Percentiles rank a stretch among this genome's conserved stretches.
These are phyloP conservation scores for Cutaneotrichosporon sp. DNA, from an alignment of 1,284 basidiomycete genomes.

Conservation along the genomic window DNA sequence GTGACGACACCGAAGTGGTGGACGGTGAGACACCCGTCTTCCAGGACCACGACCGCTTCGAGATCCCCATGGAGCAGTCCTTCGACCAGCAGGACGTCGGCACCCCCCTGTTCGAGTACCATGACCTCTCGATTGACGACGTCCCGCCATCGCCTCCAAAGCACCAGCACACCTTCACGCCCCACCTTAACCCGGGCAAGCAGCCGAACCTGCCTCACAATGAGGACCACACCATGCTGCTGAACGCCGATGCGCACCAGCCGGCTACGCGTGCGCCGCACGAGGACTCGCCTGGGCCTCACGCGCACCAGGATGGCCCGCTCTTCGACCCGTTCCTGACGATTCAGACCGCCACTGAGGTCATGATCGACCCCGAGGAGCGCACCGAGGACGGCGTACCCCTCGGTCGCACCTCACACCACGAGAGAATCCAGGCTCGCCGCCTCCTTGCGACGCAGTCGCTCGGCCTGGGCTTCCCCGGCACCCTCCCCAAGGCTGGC, in stretches of 20 bases:
- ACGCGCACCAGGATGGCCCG: slow-evolving; percentile 47
- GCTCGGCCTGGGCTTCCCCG: slow-evolving; percentile 46
- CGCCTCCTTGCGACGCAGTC: slow-evolving; percentile 48
- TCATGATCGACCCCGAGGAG: slow-evolving; percentile 26
- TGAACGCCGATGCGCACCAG: slow-evolving; percentile 45
- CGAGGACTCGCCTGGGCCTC: slow-evolving; percentile 21
- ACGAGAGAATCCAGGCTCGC: slow-evolving; percentile 48
- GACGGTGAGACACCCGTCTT: slow-evolving; percentile 38
- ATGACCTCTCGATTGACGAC: slow-evolving; percentile 9
- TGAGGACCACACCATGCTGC: slow-evolving; percentile 40
- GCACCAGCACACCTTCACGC: slow-evolving; percentile 18
- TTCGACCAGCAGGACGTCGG: slow-evolving; percentile 17
- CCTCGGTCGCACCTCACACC: slow-evolving; percentile 68
- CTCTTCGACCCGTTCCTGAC: slow-evolving; percentile 54
- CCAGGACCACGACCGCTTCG: slow-evolving; percentile 31
- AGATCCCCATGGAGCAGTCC: slow-evolving; percentile 12
- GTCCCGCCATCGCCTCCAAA: slow-evolving; percentile 20
- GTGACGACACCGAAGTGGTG: slow-evolving; percentile 38
- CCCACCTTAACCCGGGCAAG: slow-evolving; percentile 25
- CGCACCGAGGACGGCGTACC: slow-evolving; percentile 68
- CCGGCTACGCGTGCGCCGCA: slow-evolving; percentile 25
- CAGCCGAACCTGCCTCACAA: slow-evolving; percentile 43
- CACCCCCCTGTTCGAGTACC: slow-evolving; percentile 30
- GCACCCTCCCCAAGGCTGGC: slow-evolving; percentile 8
- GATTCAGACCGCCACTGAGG: slow-evolving; percentile 49